Base-by-base conservation (phyloP, 2,329 filamentous ascomycete species). In the Ambrosiella xylebori region DNA sequence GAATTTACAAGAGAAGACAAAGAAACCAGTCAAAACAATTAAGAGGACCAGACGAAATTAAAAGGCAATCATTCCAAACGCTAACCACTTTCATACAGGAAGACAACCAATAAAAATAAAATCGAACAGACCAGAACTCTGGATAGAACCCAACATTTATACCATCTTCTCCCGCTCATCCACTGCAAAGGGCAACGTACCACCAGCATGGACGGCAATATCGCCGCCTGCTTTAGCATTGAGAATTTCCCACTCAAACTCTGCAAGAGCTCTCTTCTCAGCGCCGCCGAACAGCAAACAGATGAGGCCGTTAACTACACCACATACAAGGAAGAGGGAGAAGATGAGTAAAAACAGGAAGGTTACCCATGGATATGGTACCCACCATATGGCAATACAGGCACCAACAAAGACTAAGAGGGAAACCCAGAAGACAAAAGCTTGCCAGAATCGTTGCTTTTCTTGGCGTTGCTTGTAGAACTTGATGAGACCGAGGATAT, bases 161-260 rank as follows among this genome's bases (percentile, higher is more conserved):
- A 60, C 59, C 45, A 60, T 60, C 44, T 60, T 60, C 27, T 58
- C 59, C 5, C 52, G 44, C 27, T 60, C 59, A 6, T 35, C 36
- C 9, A 44, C 19, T 7, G 56, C 12, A 44, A 60, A 17, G 12
- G 45, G 19, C 40, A 39, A 41, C 13, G 47, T 40, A 3, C 50
- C 59, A 13, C 59, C 59, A 50, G 45, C 52, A 35, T 58, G 54
- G 3, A 58, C 39, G 7, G 57, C 53, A 27, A 62, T 58, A 35
- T 62, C 59, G 13, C 59, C 59, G 7, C 60, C 65, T 0, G 72
- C 70, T 62, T 72, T 82, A 11, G 84, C 84, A 66, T 86, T 90
- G 55, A 73, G 73, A 35, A 97, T 83, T 70, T 98, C 93, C 86
- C 88, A 96, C 67, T 93, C 82, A 71, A 97, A 97, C 72, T 98